Conservation (phyloP, 192 early-diverging fungal genomes). For the Pilaira anomala region DNA sequence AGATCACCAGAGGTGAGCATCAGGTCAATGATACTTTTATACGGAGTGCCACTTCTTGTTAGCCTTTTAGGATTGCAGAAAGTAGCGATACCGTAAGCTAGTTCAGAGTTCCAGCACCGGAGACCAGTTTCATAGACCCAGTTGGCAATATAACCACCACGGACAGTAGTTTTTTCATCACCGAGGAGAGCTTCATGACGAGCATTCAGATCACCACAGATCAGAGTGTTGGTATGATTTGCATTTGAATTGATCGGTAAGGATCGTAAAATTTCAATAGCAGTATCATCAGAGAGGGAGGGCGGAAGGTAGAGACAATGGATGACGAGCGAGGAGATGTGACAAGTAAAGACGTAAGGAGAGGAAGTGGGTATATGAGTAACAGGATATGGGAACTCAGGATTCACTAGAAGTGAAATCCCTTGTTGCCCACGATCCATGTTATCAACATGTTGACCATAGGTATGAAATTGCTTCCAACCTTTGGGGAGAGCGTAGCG, state of each 20-base stretch:
- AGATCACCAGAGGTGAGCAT: no score
- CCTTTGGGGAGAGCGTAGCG: no score
- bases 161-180: not conserved
- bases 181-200: not conserved
- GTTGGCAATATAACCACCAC: not conserved
- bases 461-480: no score
- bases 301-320: no score
- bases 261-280: not conserved
- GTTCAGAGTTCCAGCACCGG: not conserved
- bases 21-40: no score
- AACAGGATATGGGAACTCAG: no score
- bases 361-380: no score
- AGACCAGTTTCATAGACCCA: not conserved
- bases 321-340: no score
- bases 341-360: no score
- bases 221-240: not conserved
- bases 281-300: not conserved
- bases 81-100: not conserved
- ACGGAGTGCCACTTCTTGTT: not conserved
- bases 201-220: not conserved
- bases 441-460: no score
- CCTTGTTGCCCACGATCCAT: no score
- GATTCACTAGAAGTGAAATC: no score
- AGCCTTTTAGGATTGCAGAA: not conserved
- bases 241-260: not conserved